Conservation (phyloP, 306 rosid species). For the Trifolium subterraneum region DNA sequence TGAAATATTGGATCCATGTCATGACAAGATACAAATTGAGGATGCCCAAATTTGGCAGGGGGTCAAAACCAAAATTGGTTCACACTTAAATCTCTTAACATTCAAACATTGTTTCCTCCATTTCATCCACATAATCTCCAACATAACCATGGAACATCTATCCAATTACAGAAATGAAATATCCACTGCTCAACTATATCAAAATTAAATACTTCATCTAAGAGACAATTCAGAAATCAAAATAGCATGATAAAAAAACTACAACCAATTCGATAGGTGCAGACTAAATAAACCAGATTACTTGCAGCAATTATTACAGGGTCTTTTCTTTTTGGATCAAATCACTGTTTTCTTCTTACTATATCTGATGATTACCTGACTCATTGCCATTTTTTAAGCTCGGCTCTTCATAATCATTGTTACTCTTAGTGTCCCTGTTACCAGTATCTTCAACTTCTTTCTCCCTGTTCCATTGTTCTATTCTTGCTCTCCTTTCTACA, state of each 20-base stretch:
- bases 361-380: constrained; percentile 55
- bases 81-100: neutral
- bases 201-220: constrained; percentile 42
- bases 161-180: constrained; percentile 20
- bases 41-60: neutral
- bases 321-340: constrained; percentile 21
- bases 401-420: constrained; percentile 51
- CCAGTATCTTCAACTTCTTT: constrained; percentile 63
- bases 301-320: constrained; percentile 39
- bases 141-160: neutral
- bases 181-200: constrained; percentile 21
- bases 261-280: constrained; percentile 36
- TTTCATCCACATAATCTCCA: neutral
- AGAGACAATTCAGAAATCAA: constrained; percentile 34
- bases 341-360: constrained; percentile 45
- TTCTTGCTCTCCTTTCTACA: constrained; percentile 92
- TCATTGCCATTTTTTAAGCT: constrained; percentile 55
- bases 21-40: neutral
- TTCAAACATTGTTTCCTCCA: neutral
- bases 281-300: constrained; percentile 52
- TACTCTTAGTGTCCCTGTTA: constrained; percentile 42
- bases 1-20: neutral
- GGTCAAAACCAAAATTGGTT: constrained; percentile 7
- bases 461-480: constrained; percentile 97
- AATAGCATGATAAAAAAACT: constrained; percentile 27